Evolutionary conservation across 129 eudicot genomes (phyloP), one percentile per base, ranked within the genome.

Genomic region (Mikania micrantha): DNA sequence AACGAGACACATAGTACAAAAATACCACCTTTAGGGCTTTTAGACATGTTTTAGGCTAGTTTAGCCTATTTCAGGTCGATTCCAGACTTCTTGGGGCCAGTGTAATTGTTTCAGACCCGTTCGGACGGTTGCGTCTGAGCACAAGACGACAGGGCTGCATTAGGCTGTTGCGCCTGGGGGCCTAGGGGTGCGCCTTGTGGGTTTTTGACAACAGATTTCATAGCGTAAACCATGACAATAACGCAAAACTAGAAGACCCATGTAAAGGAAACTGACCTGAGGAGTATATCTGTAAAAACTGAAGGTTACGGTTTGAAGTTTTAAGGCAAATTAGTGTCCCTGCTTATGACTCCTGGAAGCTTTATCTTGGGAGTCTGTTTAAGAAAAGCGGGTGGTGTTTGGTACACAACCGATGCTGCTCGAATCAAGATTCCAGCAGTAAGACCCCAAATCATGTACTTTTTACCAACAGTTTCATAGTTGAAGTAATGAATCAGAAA

Each of bases 401-500:
- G 77, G 63, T 85, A 91, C 28, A 91, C 94, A 67, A 91, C 52
- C 1, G 97, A 85, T 61, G 97, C 97, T n/a, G 94, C 96, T 39
- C 85, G 81, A 15, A 91, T 83, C 77, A 91, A 81, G 31, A 88
- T 83, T 52, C 96, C 97, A 32, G 97, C 97, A 35, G 97, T 91
- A 24, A 91, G 79, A 59, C 87, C 97, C 90, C 94, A 91, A 39
- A 91, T 91, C 77, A 85, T 22, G 42, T 79, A 88, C 48, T 78
- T 83, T 58, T 81, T 84, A 25, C 73, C 79, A 72, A 65, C 77
- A 9, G 69, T 40, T 80, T 85, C 87, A 53, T 88, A 81, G 74
- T 91, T 85, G 42, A 91, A 91, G 66, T 31, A 80, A 78, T 88
- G 97, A 72, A 91, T 20, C 75, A 91, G 74, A 74, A 77, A 77